Conservation (phyloP, 768 basidiomycete genomes). For the Kwoniella botswanensis region DNA sequence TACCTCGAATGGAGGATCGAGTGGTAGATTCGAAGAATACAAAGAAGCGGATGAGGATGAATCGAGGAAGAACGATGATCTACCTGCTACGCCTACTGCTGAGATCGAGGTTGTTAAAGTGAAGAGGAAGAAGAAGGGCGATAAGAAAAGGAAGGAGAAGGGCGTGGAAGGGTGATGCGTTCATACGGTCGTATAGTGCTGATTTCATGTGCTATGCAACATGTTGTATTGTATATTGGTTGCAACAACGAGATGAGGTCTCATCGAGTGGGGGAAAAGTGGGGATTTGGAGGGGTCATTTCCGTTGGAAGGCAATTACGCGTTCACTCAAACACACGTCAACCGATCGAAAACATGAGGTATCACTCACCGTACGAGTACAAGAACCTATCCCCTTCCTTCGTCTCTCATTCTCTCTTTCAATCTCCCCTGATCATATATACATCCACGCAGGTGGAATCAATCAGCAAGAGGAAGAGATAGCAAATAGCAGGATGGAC, state of each 20-base stretch:
- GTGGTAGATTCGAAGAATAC: conserved; percentile 44
- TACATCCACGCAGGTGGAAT: not conserved
- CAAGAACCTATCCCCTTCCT: not conserved
- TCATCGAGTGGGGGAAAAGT: not conserved
- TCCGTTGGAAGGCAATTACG: conserved; percentile 5
- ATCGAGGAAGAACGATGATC: conserved; percentile 26
- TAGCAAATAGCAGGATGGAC: conserved; percentile 7
- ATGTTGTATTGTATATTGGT: conserved; percentile 9
- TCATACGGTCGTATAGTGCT: not conserved
- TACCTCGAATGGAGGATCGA: not conserved
- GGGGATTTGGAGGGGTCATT: not conserved
- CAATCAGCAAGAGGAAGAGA: not conserved
- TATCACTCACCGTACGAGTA: not conserved
- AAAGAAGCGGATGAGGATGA: conserved; percentile 17
- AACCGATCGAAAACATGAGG: not conserved
- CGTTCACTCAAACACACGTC: not conserved
- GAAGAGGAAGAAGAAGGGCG: conserved; percentile 54
- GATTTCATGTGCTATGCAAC: not conserved
- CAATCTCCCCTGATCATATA: not conserved
- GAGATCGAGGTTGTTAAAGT: conserved; percentile 54
- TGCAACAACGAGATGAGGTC: not conserved
- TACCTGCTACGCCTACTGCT: conserved; percentile 9
- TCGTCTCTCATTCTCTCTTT: not conserved
- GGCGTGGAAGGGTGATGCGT: not conserved
- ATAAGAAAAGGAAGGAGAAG: conserved; percentile 33